phyloP scores from a whole-genome alignment of 2,329 filamentous ascomycete species.

The Penicillium capsulatum region DNA sequence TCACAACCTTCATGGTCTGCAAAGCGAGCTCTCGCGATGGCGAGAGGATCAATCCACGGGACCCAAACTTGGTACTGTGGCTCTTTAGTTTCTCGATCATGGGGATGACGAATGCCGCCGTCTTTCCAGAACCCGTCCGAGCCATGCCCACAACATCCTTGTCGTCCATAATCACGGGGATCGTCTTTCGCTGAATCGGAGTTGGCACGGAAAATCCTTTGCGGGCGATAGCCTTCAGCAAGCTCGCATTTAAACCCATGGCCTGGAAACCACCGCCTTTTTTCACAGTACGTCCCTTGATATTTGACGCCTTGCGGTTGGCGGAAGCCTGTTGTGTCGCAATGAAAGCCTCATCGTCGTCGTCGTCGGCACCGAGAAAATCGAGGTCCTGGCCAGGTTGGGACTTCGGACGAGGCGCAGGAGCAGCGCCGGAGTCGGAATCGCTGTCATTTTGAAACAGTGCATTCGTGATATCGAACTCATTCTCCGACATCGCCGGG shows the following conservation, averaged over 20 bases:
- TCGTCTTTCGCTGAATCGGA: slow-evolving; percentile 94
- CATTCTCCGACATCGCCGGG: slow-evolving; percentile 79
- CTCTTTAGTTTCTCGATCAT: slow-evolving; percentile 93
- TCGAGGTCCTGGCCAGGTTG: slow-evolving; percentile 39
- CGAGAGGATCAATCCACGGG: slow-evolving; percentile 81
- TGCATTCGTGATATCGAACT: slow-evolving; percentile 81
- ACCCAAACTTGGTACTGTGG: slow-evolving; percentile 81
- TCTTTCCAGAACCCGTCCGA: slow-evolving; percentile 97
- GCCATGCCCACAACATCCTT: slow-evolving; percentile 99
- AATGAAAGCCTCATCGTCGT: slow-evolving; percentile 81
- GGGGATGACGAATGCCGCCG: slow-evolving; percentile 93
- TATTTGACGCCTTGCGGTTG: slow-evolving; percentile 76
- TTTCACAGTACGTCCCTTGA: slow-evolving; percentile 82
- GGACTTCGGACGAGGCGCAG: slow-evolving; percentile 49
- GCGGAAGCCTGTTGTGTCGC: slow-evolving; percentile 79
- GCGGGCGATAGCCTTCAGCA: slow-evolving; percentile 84
- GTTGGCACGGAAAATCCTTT: slow-evolving; percentile 97
- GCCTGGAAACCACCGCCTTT: slow-evolving; percentile 96
- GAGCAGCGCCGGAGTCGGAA: slow-evolving; percentile 40
- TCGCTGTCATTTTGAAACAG: slow-evolving; percentile 61
- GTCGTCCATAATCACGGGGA: slow-evolving; percentile 81
- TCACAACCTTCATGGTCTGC: slow-evolving; percentile 93
- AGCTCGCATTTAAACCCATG: slow-evolving; percentile 78
- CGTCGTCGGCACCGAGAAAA: slow-evolving; percentile 61
- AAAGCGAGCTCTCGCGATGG: slow-evolving; percentile 91